Base-by-base conservation (phyloP, 306 rosid species). In the Pyrus communis region DNA sequence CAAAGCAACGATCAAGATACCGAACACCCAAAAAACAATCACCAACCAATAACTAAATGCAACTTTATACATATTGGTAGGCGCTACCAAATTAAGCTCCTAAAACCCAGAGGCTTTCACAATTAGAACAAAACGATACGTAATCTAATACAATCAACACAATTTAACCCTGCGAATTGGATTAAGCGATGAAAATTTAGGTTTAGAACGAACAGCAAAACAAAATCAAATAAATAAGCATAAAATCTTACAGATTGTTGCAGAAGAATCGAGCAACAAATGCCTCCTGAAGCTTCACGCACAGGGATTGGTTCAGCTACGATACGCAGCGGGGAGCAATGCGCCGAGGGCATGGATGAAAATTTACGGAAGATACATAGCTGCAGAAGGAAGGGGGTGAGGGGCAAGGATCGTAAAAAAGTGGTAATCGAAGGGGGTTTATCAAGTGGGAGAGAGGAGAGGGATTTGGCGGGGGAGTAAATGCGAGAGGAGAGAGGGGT, bases 331-430 rank as follows among this genome's bases (percentile, higher is more conserved):
- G 66, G 52, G 28, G 65, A 76, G 19, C 28, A 80, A 71, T 62
- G 64, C 69, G 43, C 65, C 25, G 77, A 49, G 60, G 71, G 68
- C 52, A 67, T 17, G 82, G 70, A 69, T 78, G 84, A 49, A 64
- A 77, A 74, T 63, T 76, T 42, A 60, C n/a, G 71, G 63, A 63
- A 35, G 76, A 74, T 61, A 28, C 61, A 21, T 33, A n/a, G 78
- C 25, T 9, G 75, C 78, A 31, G 75, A 67, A 61, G 63, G 52
- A 23, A 73, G 64, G 70, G 43, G 79, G 19, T 49, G 33, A 22
- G 59, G 78, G 75, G 77, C 23, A 66, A 58, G 81, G 88, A 87
- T 82, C 85, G 87, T 75, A 68, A 77, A 67, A 59, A 65, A 27
- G 23, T 17, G 49, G 17, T 19, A 58, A 70, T 60, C 69, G 74